Evolutionary conservation across 176 grass and related monocot genomes (phyloP), one percentile per base, ranked within the genome.

Genomic region (Pontederia crassipes): DNA sequence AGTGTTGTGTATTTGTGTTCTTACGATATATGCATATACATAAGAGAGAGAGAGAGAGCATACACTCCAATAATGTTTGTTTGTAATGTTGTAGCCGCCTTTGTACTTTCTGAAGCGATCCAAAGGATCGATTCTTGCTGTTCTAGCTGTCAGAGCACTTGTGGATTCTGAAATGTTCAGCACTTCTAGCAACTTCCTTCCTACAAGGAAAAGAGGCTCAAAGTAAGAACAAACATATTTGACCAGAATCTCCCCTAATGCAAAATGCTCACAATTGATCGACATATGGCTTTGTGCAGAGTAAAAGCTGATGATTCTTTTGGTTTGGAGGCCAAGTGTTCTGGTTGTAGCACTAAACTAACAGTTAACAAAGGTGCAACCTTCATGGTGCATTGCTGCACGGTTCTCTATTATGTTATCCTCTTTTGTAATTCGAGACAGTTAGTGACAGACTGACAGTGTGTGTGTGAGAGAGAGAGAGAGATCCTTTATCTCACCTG

Each of bases 11-110:
- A 40, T 40, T 40, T 40, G 2, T 40, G 32, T 40, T 40, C 32
- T 40, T 40, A 40, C 6, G 6, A 4, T 18, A 14, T 49, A 24
- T 49, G 61, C 10, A 55, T 45, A 28, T n/a, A 16, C 32, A 20
- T 12, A 12, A 18, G 11, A 12, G 13, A 8, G 13, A 47, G 54
- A 65, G 68, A 72, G 70, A 66, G 70, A 66, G 9, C 77, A 85
- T 91, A 98, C 93, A 88, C 81, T 92, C 93, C 93, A 98, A 45
- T 98, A 98, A 65, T 98, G 81, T 48, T 73, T 85, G 82, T 85
- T 61, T 73, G 87, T 88, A 63, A 98, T 83, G 65, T 88, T 92
- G 48, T 85, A 98, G 61, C 93, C 93, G 79, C 84, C 93, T 66
- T 73, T 72, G 16, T 98, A 98, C 67, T 79, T 92, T 46, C 61